Percentiles rank a stretch among this genome's conserved stretches.
Evolutionary conservation across 2,329 filamentous ascomycete genomes (phyloP).

Genomic region (Trichothecium roseum): DNA sequence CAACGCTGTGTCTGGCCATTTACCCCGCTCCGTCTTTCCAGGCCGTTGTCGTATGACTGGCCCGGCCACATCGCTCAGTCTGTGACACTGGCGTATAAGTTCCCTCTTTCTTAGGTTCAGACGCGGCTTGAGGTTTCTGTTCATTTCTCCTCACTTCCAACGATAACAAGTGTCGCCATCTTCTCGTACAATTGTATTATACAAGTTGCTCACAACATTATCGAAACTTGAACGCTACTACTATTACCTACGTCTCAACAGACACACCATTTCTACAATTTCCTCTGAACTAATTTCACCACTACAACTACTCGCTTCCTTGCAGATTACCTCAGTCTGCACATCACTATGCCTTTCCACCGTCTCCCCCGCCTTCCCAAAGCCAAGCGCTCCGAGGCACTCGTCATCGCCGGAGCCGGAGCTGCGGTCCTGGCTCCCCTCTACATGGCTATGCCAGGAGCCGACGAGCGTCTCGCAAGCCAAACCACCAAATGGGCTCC

Average conservation of each 20-base stretch:
- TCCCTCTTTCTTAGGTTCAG: background rate
- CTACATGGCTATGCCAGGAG: conserved; percentile 46
- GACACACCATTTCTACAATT: background rate
- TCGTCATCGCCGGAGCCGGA: conserved; percentile 43
- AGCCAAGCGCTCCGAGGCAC: conserved; percentile 35
- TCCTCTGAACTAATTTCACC: background rate
- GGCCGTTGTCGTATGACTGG: background rate
- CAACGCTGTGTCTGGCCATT: background rate
- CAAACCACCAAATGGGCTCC: conserved; percentile 50
- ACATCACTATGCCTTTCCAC: conserved; percentile 32
- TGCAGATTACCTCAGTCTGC: background rate
- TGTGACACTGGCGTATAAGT: background rate
- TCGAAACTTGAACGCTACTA: too few relatives aligned
- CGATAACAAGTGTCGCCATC: background rate
- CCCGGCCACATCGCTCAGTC: background rate
- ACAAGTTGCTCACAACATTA: too few relatives aligned
- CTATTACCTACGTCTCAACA: background rate
- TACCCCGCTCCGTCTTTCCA: conserved; percentile 3
- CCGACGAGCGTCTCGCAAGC: conserved; percentile 40
- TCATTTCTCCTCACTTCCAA: background rate
- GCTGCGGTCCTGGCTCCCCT: conserved; percentile 43
- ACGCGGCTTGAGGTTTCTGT: background rate
- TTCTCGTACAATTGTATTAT: background rate
- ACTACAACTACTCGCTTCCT: background rate
- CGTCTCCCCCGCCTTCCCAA: conserved; percentile 36